A percentile compares a stretch with the other conserved stretches of the same genome.
These are phyloP conservation scores for Paracoccidioides brasiliensis DNA, from an alignment of 2,329 filamentous ascomycete species.

Conservation along the genomic window DNA sequence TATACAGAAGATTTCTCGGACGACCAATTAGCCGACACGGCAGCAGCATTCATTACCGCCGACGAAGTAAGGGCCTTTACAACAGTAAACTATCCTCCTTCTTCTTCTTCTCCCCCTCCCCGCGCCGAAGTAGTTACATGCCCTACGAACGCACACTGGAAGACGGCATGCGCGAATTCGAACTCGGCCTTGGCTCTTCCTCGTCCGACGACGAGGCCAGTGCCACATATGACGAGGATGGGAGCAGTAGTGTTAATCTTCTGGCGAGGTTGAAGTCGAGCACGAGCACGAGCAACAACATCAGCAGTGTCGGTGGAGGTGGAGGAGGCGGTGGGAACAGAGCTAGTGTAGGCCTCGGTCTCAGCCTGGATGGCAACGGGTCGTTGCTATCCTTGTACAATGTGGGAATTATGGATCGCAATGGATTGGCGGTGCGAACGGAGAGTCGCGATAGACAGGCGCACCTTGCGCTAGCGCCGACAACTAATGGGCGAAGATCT, in stretches of 20 bases:
- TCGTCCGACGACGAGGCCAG: conserved; percentile 52
- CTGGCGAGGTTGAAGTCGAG: conserved; percentile 13
- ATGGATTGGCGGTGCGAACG: conserved; percentile 64
- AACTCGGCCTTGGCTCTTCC: conserved; percentile 56
- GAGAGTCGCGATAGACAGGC: conserved; percentile 73
- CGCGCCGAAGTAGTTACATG: conserved; percentile 23
- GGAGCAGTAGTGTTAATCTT: neutral
- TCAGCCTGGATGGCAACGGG: neutral
- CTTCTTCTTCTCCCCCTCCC: conserved; percentile 9
- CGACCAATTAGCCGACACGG: conserved; percentile 24
- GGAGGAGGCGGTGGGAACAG: conserved; percentile 7
- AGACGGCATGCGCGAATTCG: conserved; percentile 62
- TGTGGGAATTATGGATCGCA: conserved; percentile 40
- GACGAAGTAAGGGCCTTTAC: conserved; percentile 49
- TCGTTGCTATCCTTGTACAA: neutral
- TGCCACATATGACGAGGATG: conserved; percentile 17
- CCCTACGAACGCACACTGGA: conserved; percentile 78
- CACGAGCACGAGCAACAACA: neutral
- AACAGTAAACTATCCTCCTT: conserved; percentile 32
- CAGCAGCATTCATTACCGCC: conserved; percentile 22
- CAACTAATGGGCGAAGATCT: conserved; percentile 32
- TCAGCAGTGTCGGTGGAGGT: neutral
- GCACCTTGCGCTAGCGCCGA: conserved; percentile 39
- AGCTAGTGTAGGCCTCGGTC: neutral
- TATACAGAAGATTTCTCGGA: conserved; percentile 43